Conservation (phyloP, 2,329 filamentous ascomycete species). For the Fusarium coffeatum region DNA sequence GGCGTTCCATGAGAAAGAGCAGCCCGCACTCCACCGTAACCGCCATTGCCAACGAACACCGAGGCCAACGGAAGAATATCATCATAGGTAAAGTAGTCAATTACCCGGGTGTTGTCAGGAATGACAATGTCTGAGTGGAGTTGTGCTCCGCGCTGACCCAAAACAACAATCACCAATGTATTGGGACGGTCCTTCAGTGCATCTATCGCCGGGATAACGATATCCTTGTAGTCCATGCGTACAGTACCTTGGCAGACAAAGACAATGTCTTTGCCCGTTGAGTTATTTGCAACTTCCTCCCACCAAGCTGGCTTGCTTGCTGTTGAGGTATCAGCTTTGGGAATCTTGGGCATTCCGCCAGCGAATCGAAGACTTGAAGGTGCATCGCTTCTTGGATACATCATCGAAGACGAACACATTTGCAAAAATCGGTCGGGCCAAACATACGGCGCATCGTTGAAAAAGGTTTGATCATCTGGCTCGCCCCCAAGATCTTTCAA, state of each 20-base stretch:
- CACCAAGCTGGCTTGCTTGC: background rate
- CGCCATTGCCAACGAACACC: conserved; percentile 6
- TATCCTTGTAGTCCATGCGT: conserved; percentile 14
- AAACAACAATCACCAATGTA: background rate
- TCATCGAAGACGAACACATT: conserved; percentile 12
- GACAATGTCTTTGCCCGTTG: conserved; percentile 5
- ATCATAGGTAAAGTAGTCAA: conserved; percentile 1
- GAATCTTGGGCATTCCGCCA: background rate
- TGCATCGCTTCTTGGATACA: conserved; percentile 22
- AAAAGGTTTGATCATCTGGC: background rate
- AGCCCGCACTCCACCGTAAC: conserved; percentile 8
- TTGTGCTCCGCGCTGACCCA: background rate
- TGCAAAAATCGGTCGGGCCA: conserved; percentile 18
- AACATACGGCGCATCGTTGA: conserved; percentile 11
- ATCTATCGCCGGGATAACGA: conserved; percentile 8
- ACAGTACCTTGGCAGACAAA: conserved; percentile 24
- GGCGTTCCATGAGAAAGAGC: conserved; percentile 1
- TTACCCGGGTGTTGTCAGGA: background rate
- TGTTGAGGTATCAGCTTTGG: no score
- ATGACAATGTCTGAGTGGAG: background rate
- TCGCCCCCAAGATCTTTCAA: background rate
- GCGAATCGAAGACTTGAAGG: conserved; percentile 7
- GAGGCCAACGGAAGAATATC: conserved; percentile 1
- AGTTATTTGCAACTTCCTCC: background rate
- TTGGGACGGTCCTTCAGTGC: conserved; percentile 13